Conservation (phyloP, 2,329 filamentous ascomycete species). For the Aspergillus latus region DNA sequence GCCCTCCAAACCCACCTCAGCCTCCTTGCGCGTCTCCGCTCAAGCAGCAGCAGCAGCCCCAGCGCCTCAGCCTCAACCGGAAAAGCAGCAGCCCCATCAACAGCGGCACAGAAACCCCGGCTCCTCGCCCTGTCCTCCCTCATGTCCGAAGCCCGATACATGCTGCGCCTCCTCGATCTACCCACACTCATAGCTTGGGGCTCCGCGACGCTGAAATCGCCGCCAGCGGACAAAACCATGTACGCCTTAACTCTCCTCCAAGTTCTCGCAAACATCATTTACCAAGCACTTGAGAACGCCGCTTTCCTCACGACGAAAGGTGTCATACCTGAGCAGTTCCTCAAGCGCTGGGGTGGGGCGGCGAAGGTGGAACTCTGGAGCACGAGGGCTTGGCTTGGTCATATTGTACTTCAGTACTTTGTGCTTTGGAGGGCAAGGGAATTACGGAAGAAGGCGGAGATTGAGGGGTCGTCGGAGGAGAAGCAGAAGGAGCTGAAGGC, state of each 20-base stretch:
- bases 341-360: slow-evolving; percentile 53
- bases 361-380: slow-evolving; percentile 68
- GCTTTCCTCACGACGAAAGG: slow-evolving; percentile 75
- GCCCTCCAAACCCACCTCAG: slow-evolving; percentile 46
- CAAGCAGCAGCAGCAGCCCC: not conserved
- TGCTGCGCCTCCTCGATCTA: slow-evolving; percentile 60
- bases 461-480: slow-evolving; percentile 26
- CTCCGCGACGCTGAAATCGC: slow-evolving; percentile 61
- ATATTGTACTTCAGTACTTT: slow-evolving; percentile 73
- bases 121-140: slow-evolving; percentile 48
- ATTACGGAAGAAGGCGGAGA: slow-evolving; percentile 34
- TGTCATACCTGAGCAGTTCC: slow-evolving; percentile 54
- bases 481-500: slow-evolving; percentile 33
- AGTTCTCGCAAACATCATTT: slow-evolving; percentile 65
- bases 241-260: slow-evolving; percentile 64
- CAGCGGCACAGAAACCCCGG: slow-evolving; percentile 40
- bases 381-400: slow-evolving; percentile 75
- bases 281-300: slow-evolving; percentile 80
- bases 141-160: slow-evolving; percentile 54
- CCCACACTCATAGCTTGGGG: slow-evolving; percentile 75
- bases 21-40: slow-evolving; percentile 38
- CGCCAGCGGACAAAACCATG: slow-evolving; percentile 46
- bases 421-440: slow-evolving; percentile 55
- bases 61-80: too few relatives aligned
- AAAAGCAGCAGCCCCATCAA: slow-evolving; percentile 1